Percentiles rank a stretch among this genome's conserved stretches.
These are phyloP conservation scores for Kazachstania viticola DNA, from an alignment of 805 yeast species.

Conservation along the genomic window DNA sequence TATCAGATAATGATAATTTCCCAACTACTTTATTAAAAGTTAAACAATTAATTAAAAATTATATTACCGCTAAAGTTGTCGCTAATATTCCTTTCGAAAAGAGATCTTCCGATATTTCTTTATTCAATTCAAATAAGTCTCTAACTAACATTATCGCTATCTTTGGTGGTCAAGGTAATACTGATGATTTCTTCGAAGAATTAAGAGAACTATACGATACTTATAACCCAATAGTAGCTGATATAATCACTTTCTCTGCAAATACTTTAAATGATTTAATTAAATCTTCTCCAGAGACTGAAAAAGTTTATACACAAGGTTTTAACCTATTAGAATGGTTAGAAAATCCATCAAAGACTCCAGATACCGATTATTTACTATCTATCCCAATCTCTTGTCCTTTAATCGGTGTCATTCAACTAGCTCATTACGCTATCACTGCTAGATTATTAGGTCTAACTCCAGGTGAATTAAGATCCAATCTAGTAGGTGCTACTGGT, in stretches of 20 bases:
- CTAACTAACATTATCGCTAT: conserved; percentile 65
- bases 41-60: conserved; percentile 65
- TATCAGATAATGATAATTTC: conserved; percentile 39
- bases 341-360: conserved; percentile 71
- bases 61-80: conserved; percentile 49
- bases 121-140: conserved; percentile 49
- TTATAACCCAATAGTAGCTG: conserved; percentile 64
- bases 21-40: conserved; percentile 60
- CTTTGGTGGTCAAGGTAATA: conserved; percentile 98
- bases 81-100: conserved; percentile 38
- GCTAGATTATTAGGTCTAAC: conserved; percentile 73
- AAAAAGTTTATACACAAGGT: conserved; percentile 88
- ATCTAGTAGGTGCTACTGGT: conserved; percentile 70
- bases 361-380: conserved; percentile 77
- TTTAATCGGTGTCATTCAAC: conserved; percentile 90
- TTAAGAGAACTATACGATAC: conserved; percentile 71
- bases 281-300: conserved; percentile 61
- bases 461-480: conserved; percentile 76
- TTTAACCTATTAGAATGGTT: conserved; percentile 85
- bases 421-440: conserved; percentile 84
- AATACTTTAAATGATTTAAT: conserved; percentile 56
- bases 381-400: conserved; percentile 94
- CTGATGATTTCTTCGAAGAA: conserved; percentile 96
- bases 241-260: conserved; percentile 61
- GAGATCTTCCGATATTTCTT: conserved; percentile 40